A percentile compares a stretch with the other conserved stretches of the same genome.
Conservation (phyloP, 129 eudicot genomes). For the Lactuca sativa region DNA sequence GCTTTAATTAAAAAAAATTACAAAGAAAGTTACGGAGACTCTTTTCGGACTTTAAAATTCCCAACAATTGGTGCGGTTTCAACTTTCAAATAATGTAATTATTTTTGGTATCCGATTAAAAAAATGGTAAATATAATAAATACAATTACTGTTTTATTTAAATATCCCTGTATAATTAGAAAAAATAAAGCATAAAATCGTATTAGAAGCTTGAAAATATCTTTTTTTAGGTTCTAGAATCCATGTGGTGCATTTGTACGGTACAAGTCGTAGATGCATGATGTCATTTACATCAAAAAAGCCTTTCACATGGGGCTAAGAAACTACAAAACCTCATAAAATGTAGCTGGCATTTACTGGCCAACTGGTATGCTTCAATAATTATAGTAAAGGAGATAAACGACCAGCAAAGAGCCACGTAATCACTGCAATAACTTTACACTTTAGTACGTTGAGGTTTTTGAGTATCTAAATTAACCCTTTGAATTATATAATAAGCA, state of each 20-base stretch:
- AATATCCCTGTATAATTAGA: background rate
- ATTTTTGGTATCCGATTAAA: too few species aligned
- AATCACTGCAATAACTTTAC: background rate
- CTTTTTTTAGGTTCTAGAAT: too few species aligned
- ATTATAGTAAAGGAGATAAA: conserved; percentile 12
- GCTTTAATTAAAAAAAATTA: too few species aligned
- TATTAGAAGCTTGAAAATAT: too few species aligned
- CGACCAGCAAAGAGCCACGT: conserved; percentile 27
- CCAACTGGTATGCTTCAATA: conserved; percentile 12
- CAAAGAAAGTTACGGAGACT: too few species aligned
- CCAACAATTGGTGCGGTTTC: too few species aligned
- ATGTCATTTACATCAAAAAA: background rate
- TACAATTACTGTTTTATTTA: too few species aligned
- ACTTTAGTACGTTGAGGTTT: background rate
- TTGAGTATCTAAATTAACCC: background rate
- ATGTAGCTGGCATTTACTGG: conserved; percentile 19
- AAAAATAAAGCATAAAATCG: background rate
- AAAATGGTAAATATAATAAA: too few species aligned
- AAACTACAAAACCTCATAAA: conserved; percentile 9
- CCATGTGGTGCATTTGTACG: background rate
- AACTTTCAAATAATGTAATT: too few species aligned
- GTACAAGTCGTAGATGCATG: conserved; percentile 3
- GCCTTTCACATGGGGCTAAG: conserved; percentile 20
- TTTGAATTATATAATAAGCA: background rate
- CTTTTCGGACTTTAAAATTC: too few species aligned